phyloP scores from a whole-genome alignment of 352 stramenopile species.

The Plasmopara halstedii region DNA sequence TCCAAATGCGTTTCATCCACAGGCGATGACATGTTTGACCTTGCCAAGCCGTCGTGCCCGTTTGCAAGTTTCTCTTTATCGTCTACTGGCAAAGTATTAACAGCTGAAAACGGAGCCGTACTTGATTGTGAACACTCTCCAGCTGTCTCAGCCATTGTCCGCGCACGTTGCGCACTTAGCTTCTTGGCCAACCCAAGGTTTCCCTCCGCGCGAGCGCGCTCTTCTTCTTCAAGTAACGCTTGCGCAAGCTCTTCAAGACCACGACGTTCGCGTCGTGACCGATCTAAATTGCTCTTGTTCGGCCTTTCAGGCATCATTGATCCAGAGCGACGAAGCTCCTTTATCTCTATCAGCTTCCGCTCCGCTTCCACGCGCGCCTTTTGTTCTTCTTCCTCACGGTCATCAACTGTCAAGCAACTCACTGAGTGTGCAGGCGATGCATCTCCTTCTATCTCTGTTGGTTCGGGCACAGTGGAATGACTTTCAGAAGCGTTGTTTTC shows the following conservation, averaged over 20 bases:
- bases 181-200: slow-evolving; percentile 73
- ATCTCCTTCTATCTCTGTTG: slow-evolving; percentile 19
- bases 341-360: slow-evolving; percentile 74
- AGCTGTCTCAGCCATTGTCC: slow-evolving; percentile 56
- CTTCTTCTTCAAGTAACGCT: slow-evolving; percentile 69
- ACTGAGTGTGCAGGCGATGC: slow-evolving; percentile 18
- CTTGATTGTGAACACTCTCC: slow-evolving; percentile 26
- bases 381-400: slow-evolving; percentile 62
- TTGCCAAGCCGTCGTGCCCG: slow-evolving; percentile 15
- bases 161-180: slow-evolving; percentile 64
- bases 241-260: slow-evolving; percentile 77
- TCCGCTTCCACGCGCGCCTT: slow-evolving; percentile 73
- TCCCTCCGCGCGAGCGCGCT: slow-evolving; percentile 65
- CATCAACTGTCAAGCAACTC: slow-evolving; percentile 31
- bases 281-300: slow-evolving; percentile 48
- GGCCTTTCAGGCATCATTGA: slow-evolving; percentile 57
- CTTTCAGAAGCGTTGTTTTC: not conserved
- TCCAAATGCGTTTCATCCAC: slow-evolving; percentile 14
- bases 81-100: slow-evolving; percentile 28
- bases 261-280: slow-evolving; percentile 59
- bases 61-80: slow-evolving; percentile 17
- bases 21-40: slow-evolving; percentile 10
- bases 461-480: not conserved
- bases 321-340: slow-evolving; percentile 60
- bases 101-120: slow-evolving; percentile 36